These are phyloP conservation scores for Paramyrothecium sp. DNA, from an alignment of 2,329 filamentous ascomycete genomes.

Conservation along the genomic window DNA sequence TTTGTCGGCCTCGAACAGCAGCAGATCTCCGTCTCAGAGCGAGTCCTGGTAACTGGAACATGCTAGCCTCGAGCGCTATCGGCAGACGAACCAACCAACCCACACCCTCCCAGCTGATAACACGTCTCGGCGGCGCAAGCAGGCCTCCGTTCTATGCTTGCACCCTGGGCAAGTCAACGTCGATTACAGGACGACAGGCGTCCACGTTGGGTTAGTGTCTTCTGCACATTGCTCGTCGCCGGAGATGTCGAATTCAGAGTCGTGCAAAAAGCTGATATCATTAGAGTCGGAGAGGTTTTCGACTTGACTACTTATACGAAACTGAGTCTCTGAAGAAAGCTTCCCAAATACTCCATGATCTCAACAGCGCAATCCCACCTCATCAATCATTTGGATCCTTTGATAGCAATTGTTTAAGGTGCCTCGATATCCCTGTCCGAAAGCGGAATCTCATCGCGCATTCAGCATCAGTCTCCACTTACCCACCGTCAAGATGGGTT, in stretches of 20 bases:
- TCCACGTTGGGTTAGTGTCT: not conserved
- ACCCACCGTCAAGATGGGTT: conserved; percentile 20
- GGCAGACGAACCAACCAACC: not conserved
- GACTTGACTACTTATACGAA: not conserved
- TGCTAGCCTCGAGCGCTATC: not conserved
- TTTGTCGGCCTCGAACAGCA: not conserved
- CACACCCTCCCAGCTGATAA: not conserved
- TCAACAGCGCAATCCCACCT: no score
- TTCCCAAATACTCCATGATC: not conserved
- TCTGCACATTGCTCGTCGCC: not conserved
- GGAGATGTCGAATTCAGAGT: not conserved
- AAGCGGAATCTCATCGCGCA: conserved; percentile 1
- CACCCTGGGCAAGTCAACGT: not conserved
- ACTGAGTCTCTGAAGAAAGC: not conserved
- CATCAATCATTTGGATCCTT: not conserved
- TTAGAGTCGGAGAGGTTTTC: not conserved
- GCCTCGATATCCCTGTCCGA: conserved; percentile 8
- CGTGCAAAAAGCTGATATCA: not conserved
- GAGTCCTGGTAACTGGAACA: not conserved
- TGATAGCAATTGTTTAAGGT: no score
- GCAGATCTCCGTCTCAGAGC: not conserved
- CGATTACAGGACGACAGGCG: not conserved
- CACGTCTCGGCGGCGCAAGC: not conserved
- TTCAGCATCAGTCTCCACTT: not conserved
- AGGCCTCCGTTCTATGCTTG: not conserved